These are phyloP conservation scores for Erigeron philadelphicus DNA, from an alignment of 140 eudicot species.

Conservation along the genomic window DNA sequence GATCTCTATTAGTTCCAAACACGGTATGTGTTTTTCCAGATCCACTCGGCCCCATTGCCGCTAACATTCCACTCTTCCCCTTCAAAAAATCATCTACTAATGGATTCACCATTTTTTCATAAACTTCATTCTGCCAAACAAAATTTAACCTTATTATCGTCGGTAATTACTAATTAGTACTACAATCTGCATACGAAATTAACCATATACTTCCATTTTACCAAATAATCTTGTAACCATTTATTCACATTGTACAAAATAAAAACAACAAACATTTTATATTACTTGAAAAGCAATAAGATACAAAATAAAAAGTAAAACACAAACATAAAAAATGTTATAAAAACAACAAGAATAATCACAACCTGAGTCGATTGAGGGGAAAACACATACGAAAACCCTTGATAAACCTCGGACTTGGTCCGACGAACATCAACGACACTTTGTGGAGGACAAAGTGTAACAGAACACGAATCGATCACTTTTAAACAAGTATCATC, in stretches of 20 bases:
- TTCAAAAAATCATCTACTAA: conserved; percentile 61
- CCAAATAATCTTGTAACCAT: no score
- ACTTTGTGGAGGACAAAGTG: conserved; percentile 48
- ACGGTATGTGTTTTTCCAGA: conserved; percentile 87
- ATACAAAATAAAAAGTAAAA: background rate
- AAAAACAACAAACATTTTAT: background rate
- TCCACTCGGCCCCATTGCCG: conserved; percentile 93
- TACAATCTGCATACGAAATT: no score
- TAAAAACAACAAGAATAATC: no score
- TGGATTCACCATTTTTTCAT: conserved; percentile 58
- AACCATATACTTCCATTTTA: no score
- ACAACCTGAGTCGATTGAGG: conserved; percentile 70
- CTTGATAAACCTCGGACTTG: conserved; percentile 66
- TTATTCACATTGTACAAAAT: background rate
- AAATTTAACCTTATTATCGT: background rate
- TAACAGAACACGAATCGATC: conserved; percentile 55
- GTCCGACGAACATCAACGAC: conserved; percentile 44
- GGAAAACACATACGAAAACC: conserved; percentile 62
- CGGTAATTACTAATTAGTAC: no score
- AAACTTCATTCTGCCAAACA: conserved; percentile 59
- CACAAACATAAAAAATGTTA: background rate
- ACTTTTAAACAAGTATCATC: conserved; percentile 40
- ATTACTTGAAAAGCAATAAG: background rate
- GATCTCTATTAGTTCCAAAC: conserved; percentile 60
- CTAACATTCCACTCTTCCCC: conserved; percentile 79